Evolutionary conservation across 2,329 filamentous ascomycete species (phyloP), one percentile per base, ranked within the genome.

Genomic region (Fusarium buxicola): DNA sequence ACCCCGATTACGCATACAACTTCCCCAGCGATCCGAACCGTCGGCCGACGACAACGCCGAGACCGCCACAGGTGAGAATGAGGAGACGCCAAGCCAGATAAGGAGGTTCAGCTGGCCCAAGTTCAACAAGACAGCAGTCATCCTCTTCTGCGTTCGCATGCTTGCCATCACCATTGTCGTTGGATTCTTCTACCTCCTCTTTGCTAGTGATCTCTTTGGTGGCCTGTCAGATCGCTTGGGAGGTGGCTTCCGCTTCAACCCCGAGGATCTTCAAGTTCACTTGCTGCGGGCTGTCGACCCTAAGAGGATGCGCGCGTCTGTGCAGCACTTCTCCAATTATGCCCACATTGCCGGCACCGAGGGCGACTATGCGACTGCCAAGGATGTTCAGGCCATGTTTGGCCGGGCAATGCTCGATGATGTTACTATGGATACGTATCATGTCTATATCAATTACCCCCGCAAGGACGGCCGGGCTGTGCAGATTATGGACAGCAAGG

Each of bases 261-360:
- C 94, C 2, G 92, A 97, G 71, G 89, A 88, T 61, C 87, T 98
- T 55, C 87, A 92, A 53, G 81, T 86, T 55, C 92, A 90, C 76
- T 84, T 96, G 24, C 88, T 95, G 74, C 82, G 83, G 44, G 87
- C 87, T 68, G 86, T 96, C 65, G 89, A 96, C 71, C 81, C 86
- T 51, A 82, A 83, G 57, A 82, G 84, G 46, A 90, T 95, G 74
- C 85, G 87, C 63, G 88, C 91, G 35, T 91, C 91, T 55, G 78
- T 97, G 58, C 81, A 86, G 70, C 90, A 94, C 72, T 87, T 94
- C 62, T 94, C 92, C 5, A 86, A 85, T 53, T 97, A 92, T 73
- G 91, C 95, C 60, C 95, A 98, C 76, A 84, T 98, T 61, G 95
- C 92, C 3, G 95, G 95, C n/a, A 96, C 93, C 4, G 90, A 97